Base-by-base conservation (phyloP, 2,329 filamentous ascomycete species). In the Orbilia javanica region DNA sequence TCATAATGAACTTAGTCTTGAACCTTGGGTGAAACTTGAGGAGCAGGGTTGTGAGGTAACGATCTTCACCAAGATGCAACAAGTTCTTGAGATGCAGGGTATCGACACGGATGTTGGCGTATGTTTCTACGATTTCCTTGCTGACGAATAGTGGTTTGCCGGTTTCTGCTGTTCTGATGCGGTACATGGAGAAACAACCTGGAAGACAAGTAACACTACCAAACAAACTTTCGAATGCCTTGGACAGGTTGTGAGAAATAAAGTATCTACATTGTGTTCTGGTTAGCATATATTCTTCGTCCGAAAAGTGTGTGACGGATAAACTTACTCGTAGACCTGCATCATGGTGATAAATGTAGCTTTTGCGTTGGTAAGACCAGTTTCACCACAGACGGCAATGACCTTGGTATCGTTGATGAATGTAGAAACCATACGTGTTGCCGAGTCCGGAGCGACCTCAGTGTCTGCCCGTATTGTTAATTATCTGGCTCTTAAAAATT, bases 181-280 rank as follows among this genome's bases (percentile, higher is more conserved):
- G 92, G 85, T 97, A 99, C 96, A 99, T 99, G 82, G 92, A 94
- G 89, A 98, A 99, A 89, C 96, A 99, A 87, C 96, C 96, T 25
- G 96, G 96, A 83, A 99, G 87, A 88, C 96, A 99, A 63, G 96
- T 99, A 81, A 99, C 95, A 81, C 93, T 97, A 73, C 95, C 96
- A 83, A 99, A 99, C 82, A 99, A 88, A 85, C 92, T 96, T 85
- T 98, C 95, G 84, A 99, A 99, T 11, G 95, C 96, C 86, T 99
- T 98, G 81, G 93, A 91, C 81, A 99, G 86, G 84, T 98, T 97
- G 87, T 99, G 95, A 64, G 95, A 98, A 82, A 99, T 99, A 87
- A 94, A 99, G 88, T 99, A 99, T 74, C 69, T 73, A 22, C n/a
- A 42, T 48, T 31, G 46, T 10, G 57, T 46, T 13, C 31, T 5